Percentiles rank a stretch among this genome's conserved stretches.
Evolutionary conservation across 768 basidiomycete genomes (phyloP).

Genomic region (Boletellus ananiceps): DNA sequence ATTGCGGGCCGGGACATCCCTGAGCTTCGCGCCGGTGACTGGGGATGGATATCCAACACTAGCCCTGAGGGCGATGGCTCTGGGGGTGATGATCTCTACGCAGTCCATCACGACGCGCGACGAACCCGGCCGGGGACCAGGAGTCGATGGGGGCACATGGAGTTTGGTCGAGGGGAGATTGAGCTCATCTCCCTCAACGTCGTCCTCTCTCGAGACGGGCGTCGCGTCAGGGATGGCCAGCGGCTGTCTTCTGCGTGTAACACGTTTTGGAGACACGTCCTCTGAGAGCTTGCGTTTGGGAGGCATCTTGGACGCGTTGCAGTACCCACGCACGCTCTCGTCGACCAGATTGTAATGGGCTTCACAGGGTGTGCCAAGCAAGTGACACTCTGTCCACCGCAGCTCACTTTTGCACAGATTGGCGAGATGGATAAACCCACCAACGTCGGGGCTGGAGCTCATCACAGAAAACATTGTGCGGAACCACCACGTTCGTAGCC

Average conservation of each 20-base stretch:
- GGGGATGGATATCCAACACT: constrained; percentile 12
- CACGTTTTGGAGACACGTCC: constrained; percentile 31
- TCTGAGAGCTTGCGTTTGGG: constrained; percentile 43
- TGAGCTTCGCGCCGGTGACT: not conserved
- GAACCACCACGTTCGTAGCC: constrained; percentile 59
- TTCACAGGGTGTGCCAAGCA: constrained; percentile 50
- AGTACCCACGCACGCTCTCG: constrained; percentile 14
- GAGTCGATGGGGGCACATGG: constrained; percentile 18
- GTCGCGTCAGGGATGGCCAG: constrained; percentile 1
- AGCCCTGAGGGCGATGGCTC: constrained; percentile 4
- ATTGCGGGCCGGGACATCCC: not conserved
- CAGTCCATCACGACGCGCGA: constrained; percentile 28
- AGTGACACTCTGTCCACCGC: not conserved
- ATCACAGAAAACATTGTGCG: constrained; percentile 63
- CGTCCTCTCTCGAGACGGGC: constrained; percentile 1
- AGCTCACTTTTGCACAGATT: constrained; percentile 40
- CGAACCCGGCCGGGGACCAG: constrained; percentile 14
- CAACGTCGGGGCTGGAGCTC: constrained; percentile 61
- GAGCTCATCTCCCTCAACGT: constrained; percentile 28
- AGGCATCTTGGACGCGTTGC: constrained; percentile 24
- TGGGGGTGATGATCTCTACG: constrained; percentile 30
- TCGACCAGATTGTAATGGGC: constrained; percentile 42
- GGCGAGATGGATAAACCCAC: constrained; percentile 82
- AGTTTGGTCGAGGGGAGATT: constrained; percentile 17
- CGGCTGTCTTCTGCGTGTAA: constrained; percentile 22